Evolutionary conservation across 2,329 filamentous ascomycete species (phyloP).

Genomic region (Phyllosticta capitalensis): DNA sequence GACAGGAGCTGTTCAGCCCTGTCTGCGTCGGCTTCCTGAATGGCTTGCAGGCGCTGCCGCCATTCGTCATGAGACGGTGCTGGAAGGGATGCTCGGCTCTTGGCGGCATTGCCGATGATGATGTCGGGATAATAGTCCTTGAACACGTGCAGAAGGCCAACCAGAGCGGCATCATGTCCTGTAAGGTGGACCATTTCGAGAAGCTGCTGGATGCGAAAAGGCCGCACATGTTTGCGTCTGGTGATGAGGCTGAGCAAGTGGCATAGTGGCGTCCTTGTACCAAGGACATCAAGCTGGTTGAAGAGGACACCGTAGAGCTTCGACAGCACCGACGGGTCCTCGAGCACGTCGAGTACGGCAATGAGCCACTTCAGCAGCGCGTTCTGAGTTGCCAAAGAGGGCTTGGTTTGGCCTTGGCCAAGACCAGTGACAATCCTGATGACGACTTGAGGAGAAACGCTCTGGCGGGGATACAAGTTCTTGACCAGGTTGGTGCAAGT

Average conservation of each 20-base stretch:
- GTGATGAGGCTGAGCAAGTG: conserved; percentile 73
- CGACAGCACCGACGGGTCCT: conserved; percentile 53
- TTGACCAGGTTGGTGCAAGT: conserved; percentile 60
- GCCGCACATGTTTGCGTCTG: conserved; percentile 70
- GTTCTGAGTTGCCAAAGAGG: conserved; percentile 60
- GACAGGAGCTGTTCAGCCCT: conserved; percentile 29
- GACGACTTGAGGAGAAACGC: conserved; percentile 51
- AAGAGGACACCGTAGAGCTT: conserved; percentile 69
- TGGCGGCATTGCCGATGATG: conserved; percentile 60
- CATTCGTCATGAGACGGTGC: conserved; percentile 63
- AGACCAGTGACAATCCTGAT: conserved; percentile 61
- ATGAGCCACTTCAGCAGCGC: conserved; percentile 69
- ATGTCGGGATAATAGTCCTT: conserved; percentile 90
- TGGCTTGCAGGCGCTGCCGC: conserved; percentile 56
- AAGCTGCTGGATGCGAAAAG: conserved; percentile 71
- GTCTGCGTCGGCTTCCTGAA: conserved; percentile 49
- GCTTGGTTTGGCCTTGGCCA: conserved; percentile 69
- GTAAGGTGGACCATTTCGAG: conserved; percentile 40
- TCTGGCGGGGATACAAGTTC: conserved; percentile 64
- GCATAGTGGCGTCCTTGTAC: conserved; percentile 53
- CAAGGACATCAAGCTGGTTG: conserved; percentile 71
- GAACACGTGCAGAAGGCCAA: conserved; percentile 69
- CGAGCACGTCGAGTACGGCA: conserved; percentile 62
- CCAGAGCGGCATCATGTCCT: conserved; percentile 60
- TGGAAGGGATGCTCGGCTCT: conserved; percentile 28